phyloP scores from a whole-genome alignment of 2,329 filamentous ascomycete genomes.

The Aspergillus pseudotamarii region DNA sequence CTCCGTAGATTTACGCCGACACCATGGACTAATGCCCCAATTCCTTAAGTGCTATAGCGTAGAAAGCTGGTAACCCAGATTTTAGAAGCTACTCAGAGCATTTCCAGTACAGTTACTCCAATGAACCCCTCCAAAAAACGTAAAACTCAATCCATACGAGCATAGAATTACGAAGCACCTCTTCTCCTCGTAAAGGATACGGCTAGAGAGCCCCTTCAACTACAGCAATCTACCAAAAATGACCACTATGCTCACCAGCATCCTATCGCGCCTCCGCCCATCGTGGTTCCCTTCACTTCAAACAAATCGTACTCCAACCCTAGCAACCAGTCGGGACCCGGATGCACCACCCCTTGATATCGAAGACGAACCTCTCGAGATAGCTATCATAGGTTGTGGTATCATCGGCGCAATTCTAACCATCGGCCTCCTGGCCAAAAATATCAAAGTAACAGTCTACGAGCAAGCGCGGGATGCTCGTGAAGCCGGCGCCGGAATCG shows the following conservation, averaged over 20 bases:
- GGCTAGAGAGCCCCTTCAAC: too few relatives aligned
- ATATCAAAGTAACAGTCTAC: constrained; percentile 30
- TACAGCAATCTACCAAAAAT: background rate
- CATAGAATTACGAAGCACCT: background rate
- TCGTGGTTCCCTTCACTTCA: background rate
- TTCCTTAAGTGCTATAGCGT: too few relatives aligned
- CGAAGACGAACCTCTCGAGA: constrained; percentile 9
- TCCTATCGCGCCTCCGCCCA: background rate
- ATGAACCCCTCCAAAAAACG: background rate
- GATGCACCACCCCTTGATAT: background rate
- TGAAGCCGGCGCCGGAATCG: constrained; percentile 33
- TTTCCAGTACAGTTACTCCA: background rate
- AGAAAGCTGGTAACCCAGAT: too few relatives aligned
- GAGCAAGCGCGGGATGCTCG: constrained; percentile 25
- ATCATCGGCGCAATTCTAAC: constrained; percentile 30
- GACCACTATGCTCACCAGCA: background rate
- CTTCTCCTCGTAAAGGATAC: too few relatives aligned
- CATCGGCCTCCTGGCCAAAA: constrained; percentile 25
- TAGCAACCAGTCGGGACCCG: background rate
- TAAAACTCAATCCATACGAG: background rate
- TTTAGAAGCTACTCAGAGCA: too few relatives aligned
- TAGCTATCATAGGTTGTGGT: constrained; percentile 35
- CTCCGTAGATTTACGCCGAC: background rate
- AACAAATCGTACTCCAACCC: background rate
- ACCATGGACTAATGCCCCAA: background rate